Base-by-base conservation (phyloP, 345 rosid genomes). In the Sapria himalayana region DNA sequence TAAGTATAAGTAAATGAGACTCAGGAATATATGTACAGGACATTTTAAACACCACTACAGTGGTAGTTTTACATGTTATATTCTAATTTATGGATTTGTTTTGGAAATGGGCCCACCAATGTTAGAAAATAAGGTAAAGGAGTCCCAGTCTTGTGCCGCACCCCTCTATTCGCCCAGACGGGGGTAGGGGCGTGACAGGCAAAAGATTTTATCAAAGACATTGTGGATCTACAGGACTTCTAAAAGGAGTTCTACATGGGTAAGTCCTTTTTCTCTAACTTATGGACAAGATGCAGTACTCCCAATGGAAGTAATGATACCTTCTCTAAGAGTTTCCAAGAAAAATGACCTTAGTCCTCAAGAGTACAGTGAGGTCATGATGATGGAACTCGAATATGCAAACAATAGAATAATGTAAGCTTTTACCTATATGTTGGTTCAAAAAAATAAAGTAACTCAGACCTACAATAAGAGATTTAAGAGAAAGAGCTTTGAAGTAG, bases 281-380 rank as follows among this genome's bases (percentile, higher is more conserved):
- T 44, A 44, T 44, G 37, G 37, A 3, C 37, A 29, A 27, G 37
- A 44, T 11, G 18, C 10, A 2, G 25, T 41, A 3, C 18, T 41
- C 1, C 32, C 32, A 1, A 16, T 41, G 1, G 45, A 41, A 13
- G 31, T 41, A n/a, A 25, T 5, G 22, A 15, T 1, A 4, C 35
- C 1, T n/a, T n/a, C n/a, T n/a, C n/a, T n/a, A n/a, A n/a, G n/a
- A n/a, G n/a, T n/a, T n/a, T n/a, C n/a, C n/a, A n/a, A 0, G 32
- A 12, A 45, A 11, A 1, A 17, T 10, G 25, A n/a, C 0, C 6
- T 45, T 6, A 4, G 5, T 1, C 25, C 10, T 0, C 8, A n/a
- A 0, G 49, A 32, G 2, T 19, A 45, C 3, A 0, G 7, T 9
- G 2, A 17, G 10, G n/a, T 22, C 2, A 25, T 42, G 19, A 3